Evolutionary conservation across 352 stramenopile genomes (phyloP).

Genomic region (Phytopythium delawarense): DNA sequence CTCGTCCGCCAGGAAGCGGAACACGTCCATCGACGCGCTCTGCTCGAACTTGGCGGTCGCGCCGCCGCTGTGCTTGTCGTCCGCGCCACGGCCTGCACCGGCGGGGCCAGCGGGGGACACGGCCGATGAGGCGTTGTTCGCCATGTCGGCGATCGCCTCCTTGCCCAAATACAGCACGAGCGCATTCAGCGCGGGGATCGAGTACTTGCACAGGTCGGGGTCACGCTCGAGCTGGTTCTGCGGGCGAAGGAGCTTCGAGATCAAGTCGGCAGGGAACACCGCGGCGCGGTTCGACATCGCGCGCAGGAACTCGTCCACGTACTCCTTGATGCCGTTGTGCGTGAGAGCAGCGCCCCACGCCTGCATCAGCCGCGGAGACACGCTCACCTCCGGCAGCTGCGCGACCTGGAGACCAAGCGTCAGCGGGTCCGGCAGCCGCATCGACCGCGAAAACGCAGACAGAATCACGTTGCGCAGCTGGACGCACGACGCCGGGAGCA

Average conservation of each 20-base stretch:
- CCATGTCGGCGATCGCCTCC: constrained; percentile 81
- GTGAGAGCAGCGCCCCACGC: constrained; percentile 93
- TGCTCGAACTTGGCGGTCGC: constrained; percentile 77
- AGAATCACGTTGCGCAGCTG: constrained; percentile 98
- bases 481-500: constrained; percentile 96
- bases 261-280: constrained; percentile 81
- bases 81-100: constrained; percentile 8
- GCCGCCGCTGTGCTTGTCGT: constrained; percentile 26
- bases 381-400: constrained; percentile 94
- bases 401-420: constrained; percentile 98
- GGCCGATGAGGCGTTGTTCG: constrained; percentile 29
- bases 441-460: constrained; percentile 96
- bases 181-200: constrained; percentile 93
- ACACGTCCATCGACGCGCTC: constrained; percentile 90
- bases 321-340: constrained; percentile 86
- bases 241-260: constrained; percentile 68
- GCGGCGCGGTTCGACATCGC: constrained; percentile 83
- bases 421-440: constrained; percentile 97
- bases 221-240: constrained; percentile 63
- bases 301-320: constrained; percentile 96
- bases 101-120: constrained; percentile 4
- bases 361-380: constrained; percentile 92
- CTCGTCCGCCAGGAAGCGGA: constrained; percentile 95
- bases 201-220: constrained; percentile 72
- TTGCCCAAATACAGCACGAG: constrained; percentile 84